Evolutionary conservation across 192 early-diverging fungal genomes (phyloP).

Genomic region (Coemansia sp.): DNA sequence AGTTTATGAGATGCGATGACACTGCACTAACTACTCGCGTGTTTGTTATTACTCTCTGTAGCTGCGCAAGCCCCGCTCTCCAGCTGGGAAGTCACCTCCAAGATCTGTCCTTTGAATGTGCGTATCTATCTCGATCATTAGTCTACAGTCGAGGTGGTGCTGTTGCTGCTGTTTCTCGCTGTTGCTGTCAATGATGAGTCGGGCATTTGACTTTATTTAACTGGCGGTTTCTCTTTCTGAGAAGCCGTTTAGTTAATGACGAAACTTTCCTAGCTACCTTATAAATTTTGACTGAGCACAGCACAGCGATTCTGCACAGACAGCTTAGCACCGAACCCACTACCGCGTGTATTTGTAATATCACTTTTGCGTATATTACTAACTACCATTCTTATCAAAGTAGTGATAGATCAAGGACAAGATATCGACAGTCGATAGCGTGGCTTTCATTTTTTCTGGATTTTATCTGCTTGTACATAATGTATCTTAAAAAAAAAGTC

Average conservation of each 20-base stretch:
- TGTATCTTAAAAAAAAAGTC: too few relatives aligned
- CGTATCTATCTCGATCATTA: neutral
- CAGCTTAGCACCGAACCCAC: neutral
- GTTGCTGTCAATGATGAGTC: constrained; percentile 31
- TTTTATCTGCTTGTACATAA: too few relatives aligned
- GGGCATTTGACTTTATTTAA: constrained; percentile 52
- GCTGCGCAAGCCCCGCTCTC: neutral
- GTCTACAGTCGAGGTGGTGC: neutral
- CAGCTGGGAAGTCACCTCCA: neutral
- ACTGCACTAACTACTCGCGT: constrained; percentile 1
- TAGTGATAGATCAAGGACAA: neutral
- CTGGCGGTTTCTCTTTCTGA: constrained; percentile 9
- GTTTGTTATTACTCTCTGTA: neutral
- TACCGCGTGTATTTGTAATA: neutral
- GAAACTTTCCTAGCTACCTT: constrained; percentile 45
- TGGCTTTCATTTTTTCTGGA: neutral
- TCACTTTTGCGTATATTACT: neutral
- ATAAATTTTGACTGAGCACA: constrained; percentile 36
- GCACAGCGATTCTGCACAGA: neutral
- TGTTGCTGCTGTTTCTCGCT: neutral
- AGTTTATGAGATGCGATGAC: neutral
- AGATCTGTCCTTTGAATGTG: neutral
- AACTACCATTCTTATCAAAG: neutral
- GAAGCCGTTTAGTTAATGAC: constrained; percentile 26
- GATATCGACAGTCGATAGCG: neutral